Evolutionary conservation across 164 flowering plant genomes (phyloP), one percentile per base, ranked within the genome.

Genomic region (Protea cynaroides): DNA sequence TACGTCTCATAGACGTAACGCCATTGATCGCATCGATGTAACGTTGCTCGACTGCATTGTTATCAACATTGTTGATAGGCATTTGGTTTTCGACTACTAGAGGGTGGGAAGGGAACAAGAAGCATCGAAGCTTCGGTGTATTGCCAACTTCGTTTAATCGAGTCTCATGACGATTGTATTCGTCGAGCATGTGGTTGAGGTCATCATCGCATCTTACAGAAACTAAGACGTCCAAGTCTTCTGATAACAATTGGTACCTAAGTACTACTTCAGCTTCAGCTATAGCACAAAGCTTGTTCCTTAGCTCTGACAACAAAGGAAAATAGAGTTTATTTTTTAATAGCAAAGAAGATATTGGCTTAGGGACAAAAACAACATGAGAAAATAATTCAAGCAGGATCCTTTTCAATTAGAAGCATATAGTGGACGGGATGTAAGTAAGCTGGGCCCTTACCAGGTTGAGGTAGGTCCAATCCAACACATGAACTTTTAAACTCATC

Each of bases 1-100:
- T 49, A 53, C 59, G 69, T 22, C 61, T 77, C 3, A 17, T 4
- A 1, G 80, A 81, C n/a, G 77, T 53, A 2, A 84, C 61, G 58
- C 97, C 96, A 55, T 88, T 90, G 68, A 93, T 71, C n/a, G 98
- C 92, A 22, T 87, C 92, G 9, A 90, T 76, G 71, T 86, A 93
- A 4, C 88, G 87, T 36, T 93, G 97, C 52, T 87, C 88, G 0
- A 76, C 58, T 1, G 72, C 66, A 10, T 71, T 74, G n/a, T 71
- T 72, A 0, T 75, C 85, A 6, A 36, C 3, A 18, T 23, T 36
- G 38, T 18, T 47, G 12, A 65, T 23, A 23, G 56, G 12, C 0
- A 19, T 21, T 59, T 69, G 79, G 63, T 57, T 62, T 2, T 84
- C 83, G 7, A 69, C 14, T 4, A 76, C 23, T n/a, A 59, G 18